phyloP scores from a whole-genome alignment of 345 rosid species.

The Eucalyptus pauciflora region DNA sequence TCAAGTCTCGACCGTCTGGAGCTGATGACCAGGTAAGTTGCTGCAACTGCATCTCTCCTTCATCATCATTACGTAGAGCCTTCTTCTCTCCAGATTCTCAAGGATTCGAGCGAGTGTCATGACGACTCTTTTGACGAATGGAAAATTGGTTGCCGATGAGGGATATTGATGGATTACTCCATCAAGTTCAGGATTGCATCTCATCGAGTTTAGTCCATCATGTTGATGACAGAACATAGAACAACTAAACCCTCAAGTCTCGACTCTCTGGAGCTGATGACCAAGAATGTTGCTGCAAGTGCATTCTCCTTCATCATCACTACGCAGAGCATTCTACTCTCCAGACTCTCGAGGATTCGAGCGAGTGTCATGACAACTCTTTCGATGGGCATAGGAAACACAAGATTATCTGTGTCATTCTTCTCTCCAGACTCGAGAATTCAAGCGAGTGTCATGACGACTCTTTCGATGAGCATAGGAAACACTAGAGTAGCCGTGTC shows the following conservation, averaged over 20 bases:
- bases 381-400: neutral
- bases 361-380: neutral
- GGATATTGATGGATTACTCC: neutral
- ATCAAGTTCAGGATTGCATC: neutral
- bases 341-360: neutral
- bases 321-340: neutral
- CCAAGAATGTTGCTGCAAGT: neutral
- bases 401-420: neutral
- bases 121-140: neutral
- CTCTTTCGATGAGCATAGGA: neutral
- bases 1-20: neutral
- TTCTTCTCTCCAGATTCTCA: neutral
- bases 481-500: neutral
- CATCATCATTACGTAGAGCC: neutral
- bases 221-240: neutral
- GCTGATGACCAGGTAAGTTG: neutral
- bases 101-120: neutral
- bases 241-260: neutral
- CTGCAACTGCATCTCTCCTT: neutral
- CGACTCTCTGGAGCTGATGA: neutral
- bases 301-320: neutral
- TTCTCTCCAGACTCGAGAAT: neutral
- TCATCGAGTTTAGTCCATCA: neutral
- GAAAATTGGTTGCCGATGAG: neutral
- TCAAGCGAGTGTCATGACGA: neutral